Base-by-base conservation (phyloP, 768 basidiomycete genomes). In the Tricholoma terreum region DNA sequence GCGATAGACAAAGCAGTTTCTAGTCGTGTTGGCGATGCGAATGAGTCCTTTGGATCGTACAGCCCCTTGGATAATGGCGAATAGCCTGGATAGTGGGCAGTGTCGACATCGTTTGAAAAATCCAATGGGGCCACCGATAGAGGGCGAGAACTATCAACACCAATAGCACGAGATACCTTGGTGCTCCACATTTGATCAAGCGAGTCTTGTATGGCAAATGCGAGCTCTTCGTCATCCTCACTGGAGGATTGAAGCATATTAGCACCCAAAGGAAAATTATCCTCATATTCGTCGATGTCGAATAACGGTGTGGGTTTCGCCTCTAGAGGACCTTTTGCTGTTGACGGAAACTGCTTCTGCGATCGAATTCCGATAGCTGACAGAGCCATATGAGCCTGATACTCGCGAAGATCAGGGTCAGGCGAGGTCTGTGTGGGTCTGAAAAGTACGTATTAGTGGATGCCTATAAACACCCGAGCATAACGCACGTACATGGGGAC, bases 1-100 rank as follows among this genome's bases (percentile, higher is more conserved):
- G 83, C 89, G 42, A 90, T 83, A 9, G 87, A 79, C 27, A 90
- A 69, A 1, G 80, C 84, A 1, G 86, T 87, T 62, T 85, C 85
- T n/a, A 90, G 71, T 17, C 85, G 77, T 19, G 78, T 84, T 43
- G 66, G 64, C 9, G 67, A 64, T 15, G 52, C 55, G 22, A 62
- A 65, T 4, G 42, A 40, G 8, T 68, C 67, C 14, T 71, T 64
- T 1, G 68, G 65, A 12, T 59, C 58, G 27, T 60, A 57, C 15
- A 45, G 21, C 22, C 15, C 45, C 27, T 57, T 42, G 5, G 50
- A 38, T 42, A 52, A 42, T 4, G 58, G 22, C 24, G 59, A 35
- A 31, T 15, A 14, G 15, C 27, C n/a, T 10, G 46, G 8, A 14
- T 46, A 14, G 22, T 45, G 22, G 36, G 36, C 15, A 1, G 36